Conservation (phyloP, 768 basidiomycete genomes). For the Lentinula detonsa region DNA sequence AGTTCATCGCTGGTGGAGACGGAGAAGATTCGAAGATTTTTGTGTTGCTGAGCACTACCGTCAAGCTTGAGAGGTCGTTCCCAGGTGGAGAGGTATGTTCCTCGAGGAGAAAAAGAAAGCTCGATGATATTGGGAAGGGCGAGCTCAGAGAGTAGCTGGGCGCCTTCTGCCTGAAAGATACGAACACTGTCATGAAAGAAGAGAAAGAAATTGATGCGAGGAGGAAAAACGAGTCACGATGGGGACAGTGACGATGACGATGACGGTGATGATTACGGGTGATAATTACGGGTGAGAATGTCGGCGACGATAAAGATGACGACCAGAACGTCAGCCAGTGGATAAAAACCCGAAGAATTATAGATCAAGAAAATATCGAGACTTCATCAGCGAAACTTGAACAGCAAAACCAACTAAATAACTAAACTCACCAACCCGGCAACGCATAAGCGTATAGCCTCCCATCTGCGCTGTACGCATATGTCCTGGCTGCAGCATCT, state of each 20-base stretch:
- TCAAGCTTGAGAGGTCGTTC: slow-evolving; percentile 91
- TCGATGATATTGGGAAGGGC: slow-evolving; percentile 73
- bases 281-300: too few species aligned
- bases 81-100: slow-evolving; percentile 93
- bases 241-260: too few species aligned
- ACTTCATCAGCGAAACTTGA: slow-evolving; percentile 8
- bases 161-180: slow-evolving; percentile 71
- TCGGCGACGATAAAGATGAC: too few species aligned
- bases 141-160: slow-evolving; percentile 70
- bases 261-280: too few species aligned
- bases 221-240: too few species aligned
- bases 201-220: neutral
- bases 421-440: slow-evolving; percentile 31
- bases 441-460: slow-evolving; percentile 82
- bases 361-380: too few species aligned
- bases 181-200: slow-evolving; percentile 44
- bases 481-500: slow-evolving; percentile 68
- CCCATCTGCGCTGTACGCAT: slow-evolving; percentile 82
- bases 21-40: slow-evolving; percentile 90
- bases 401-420: slow-evolving; percentile 39
- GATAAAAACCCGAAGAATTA: too few species aligned
- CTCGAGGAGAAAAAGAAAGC: slow-evolving; percentile 87
- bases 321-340: too few species aligned
- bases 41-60: slow-evolving; percentile 78
- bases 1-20: slow-evolving; percentile 83